Evolutionary conservation across 78 protist genomes (phyloP), one percentile per base, ranked within the genome.

Genomic region (Monosiga brevicollis): DNA sequence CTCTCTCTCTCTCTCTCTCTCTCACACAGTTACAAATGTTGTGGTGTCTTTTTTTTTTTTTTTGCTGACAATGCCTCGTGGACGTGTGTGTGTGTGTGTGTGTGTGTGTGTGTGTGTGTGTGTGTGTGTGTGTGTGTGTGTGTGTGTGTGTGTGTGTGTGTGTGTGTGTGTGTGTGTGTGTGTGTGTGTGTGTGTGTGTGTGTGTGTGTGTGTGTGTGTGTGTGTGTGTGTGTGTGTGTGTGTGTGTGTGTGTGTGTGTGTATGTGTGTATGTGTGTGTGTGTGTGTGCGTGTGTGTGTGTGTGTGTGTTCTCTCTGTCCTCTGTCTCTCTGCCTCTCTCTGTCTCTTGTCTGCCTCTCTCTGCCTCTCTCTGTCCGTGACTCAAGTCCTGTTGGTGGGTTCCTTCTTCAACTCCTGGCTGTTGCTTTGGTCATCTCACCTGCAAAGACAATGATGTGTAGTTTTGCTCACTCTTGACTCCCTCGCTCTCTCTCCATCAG

Each of bases 181-280:
- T n/a, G n/a, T n/a, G n/a, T n/a, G n/a, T n/a, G n/a, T n/a, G n/a
- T 49, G 62, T 15, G 29, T 49, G 6, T 49, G 62, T 49, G 62
- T 49, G 62, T 49, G 62, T 49, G 62, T 15, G 62, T 49, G 6
- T 15, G 62, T 49, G 62, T 49, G 62, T 49, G 62, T 49, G 62
- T 49, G 62, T 15, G 62, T 49, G 62, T 87, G 85, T 42, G 86
- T 70, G 25, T 93, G 62, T 49, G 62, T 49, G 62, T 49, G 62
- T 49, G 62, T 49, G 62, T 49, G 62, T 49, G 62, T 49, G 62
- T 49, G 62, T 15, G 62, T 49, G 6, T 15, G 62, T 49, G 62
- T 49, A 15, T 49, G 62, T 49, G 62, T 49, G 62, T 15, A 15
- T 15, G 62, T 49, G 62, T 15, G 62, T 49, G 62, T 49, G 62